These are phyloP conservation scores for Tolypocladium tropicale DNA, from an alignment of 2,329 filamentous ascomycete species.

Conservation along the genomic window DNA sequence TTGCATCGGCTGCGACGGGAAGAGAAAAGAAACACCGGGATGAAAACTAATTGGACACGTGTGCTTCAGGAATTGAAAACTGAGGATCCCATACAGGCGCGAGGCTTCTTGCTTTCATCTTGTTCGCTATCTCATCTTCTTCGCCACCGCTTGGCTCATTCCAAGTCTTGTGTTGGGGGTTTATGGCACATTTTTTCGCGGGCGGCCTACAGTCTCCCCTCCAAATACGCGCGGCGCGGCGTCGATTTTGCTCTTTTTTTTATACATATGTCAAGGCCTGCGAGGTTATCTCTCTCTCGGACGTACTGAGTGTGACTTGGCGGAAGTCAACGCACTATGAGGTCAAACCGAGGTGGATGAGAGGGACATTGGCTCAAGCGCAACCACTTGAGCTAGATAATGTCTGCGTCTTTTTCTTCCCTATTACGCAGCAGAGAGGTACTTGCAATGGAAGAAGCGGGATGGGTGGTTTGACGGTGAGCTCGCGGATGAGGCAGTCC, in stretches of 20 bases:
- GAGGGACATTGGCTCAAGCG: background rate
- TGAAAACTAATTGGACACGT: slow-evolving; percentile 1
- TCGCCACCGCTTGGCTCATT: background rate
- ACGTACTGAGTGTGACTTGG: no score
- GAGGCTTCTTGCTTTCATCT: slow-evolving; percentile 1
- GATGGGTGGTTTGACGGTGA: background rate
- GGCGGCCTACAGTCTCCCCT: background rate
- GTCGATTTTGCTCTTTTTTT: background rate
- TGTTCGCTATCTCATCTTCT: background rate
- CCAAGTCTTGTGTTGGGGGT: background rate
- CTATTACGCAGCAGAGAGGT: background rate
- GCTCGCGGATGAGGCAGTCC: background rate
- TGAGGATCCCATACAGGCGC: background rate
- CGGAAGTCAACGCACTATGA: background rate
- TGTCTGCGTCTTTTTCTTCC: background rate
- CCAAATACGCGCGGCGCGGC: background rate
- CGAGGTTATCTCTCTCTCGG: no score
- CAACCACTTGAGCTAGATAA: background rate
- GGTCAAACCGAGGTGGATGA: background rate
- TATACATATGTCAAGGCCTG: no score
- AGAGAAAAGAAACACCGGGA: background rate
- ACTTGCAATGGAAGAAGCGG: no score
- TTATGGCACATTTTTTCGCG: background rate
- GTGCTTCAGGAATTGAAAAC: background rate
- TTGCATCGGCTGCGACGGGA: background rate